A percentile compares a stretch with the other conserved stretches of the same genome.
Conservation (phyloP, 2,329 filamentous ascomycete genomes). For the Fusarium tanahbumbuense region DNA sequence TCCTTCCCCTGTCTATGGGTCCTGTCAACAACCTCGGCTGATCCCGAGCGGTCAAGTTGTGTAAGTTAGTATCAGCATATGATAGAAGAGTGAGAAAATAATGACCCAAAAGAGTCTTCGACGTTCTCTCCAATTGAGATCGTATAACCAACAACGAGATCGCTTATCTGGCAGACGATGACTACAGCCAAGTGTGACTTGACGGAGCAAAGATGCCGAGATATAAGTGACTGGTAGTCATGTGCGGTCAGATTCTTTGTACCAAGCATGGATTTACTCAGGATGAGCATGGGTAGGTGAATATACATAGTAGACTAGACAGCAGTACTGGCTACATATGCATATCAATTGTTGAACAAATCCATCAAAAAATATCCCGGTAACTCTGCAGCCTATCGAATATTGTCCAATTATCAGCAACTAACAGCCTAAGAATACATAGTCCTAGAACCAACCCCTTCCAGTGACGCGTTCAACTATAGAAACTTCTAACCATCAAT, state of each 20-base stretch:
- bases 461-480: slow-evolving; percentile 19
- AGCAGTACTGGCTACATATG: neutral
- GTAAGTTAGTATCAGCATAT: neutral
- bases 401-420: slow-evolving; percentile 20
- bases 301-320: neutral
- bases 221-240: slow-evolving; percentile 1
- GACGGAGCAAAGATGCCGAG: slow-evolving; percentile 9
- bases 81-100: neutral
- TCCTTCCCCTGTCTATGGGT: neutral
- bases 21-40: slow-evolving; percentile 3
- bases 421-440: neutral
- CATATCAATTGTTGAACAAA: slow-evolving; percentile 15
- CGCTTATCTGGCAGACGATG: neutral
- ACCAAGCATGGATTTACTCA: slow-evolving; percentile 1
- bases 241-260: slow-evolving; percentile 1
- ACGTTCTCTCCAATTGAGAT: neutral
- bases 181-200: neutral
- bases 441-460: neutral
- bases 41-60: slow-evolving; percentile 17
- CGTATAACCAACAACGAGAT: neutral
- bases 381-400: slow-evolving; percentile 13
- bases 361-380: slow-evolving; percentile 5
- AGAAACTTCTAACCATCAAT: neutral
- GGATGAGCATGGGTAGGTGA: neutral
- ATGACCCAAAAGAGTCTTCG: neutral